A percentile compares a stretch with the other conserved stretches of the same genome.
Conservation (phyloP, 148 eudicot genomes). For the Fagopyrum tataricum region DNA sequence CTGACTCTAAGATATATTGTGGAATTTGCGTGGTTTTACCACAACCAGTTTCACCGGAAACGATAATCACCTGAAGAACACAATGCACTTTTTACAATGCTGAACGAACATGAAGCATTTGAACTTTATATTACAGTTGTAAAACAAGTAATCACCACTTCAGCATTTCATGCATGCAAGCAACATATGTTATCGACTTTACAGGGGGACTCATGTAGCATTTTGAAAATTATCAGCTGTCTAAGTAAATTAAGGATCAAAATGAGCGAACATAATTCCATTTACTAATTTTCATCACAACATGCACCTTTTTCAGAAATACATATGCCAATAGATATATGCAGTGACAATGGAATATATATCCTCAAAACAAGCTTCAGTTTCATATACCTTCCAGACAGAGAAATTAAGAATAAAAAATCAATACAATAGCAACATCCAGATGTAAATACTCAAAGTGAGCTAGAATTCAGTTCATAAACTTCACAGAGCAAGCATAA, state of each 20-base stretch:
- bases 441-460: not conserved
- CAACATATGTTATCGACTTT: not conserved
- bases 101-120: not conserved
- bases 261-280: not conserved
- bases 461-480: not conserved
- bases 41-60: slow-evolving; percentile 99
- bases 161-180: not conserved
- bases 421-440: slow-evolving; percentile 1
- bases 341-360: not conserved
- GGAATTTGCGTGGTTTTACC: slow-evolving; percentile 99
- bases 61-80: slow-evolving; percentile 59
- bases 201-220: not conserved
- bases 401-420: not conserved
- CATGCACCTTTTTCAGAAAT: not conserved
- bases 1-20: slow-evolving; percentile 91
- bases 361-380: not conserved
- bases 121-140: not conserved
- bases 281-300: not conserved
- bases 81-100: not conserved
- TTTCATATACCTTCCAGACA: not conserved
- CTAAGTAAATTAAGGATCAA: not conserved
- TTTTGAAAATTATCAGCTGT: not conserved
- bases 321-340: not conserved
- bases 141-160: not conserved
- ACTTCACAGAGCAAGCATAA: not conserved